Evolutionary conservation across 768 basidiomycete species (phyloP), one percentile per base, ranked within the genome.

Genomic region (Pisolithus marmoratus): DNA sequence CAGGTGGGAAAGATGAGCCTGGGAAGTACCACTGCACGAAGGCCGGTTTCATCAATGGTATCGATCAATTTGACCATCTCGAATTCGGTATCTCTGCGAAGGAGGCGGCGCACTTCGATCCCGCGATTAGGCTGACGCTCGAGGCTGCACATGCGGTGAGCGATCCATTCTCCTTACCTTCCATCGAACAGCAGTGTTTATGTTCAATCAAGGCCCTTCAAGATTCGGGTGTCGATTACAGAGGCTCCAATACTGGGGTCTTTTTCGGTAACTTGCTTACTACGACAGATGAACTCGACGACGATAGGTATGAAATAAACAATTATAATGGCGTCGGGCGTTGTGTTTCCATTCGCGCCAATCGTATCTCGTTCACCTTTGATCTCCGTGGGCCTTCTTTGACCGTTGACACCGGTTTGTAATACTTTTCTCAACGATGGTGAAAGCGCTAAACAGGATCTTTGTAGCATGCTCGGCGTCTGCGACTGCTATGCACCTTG

Each of bases 171-270:
- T 8, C 5, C 15, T 26, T 11, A 0, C 7, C 2, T 17, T 2
- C 17, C 4, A 41, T 45, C 23, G 55, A 27, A n/a, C 34, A 17
- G 17, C 22, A 45, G 8, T 45, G 22, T 20, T 38, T 9, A 29
- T 19, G 14, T n/a, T 17, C 20, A 6, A 49, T 40, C 38, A 14
- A 58, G 24, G 72, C 72, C 2, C 63, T 79, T 17, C 66, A 73
- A 43, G 77, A 79, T 55, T 75, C 77, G 2, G 77, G 76, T 7
- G 71, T 78, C 38, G 69, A 77, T 54, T 77, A 71, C 52, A 65
- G 77, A 46, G 68, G 67, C 19, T 64, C 65, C 23, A 71, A 70
- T 12, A 70, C 78, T 24, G 75, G 75, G 1, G 71, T 69, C 48
- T 79, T 67, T 54, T 71, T 68, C 9, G 68, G 75, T 2, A 65